These are phyloP conservation scores for Fusarium graminum DNA, from an alignment of 2,329 filamentous ascomycete genomes.

Conservation along the genomic window DNA sequence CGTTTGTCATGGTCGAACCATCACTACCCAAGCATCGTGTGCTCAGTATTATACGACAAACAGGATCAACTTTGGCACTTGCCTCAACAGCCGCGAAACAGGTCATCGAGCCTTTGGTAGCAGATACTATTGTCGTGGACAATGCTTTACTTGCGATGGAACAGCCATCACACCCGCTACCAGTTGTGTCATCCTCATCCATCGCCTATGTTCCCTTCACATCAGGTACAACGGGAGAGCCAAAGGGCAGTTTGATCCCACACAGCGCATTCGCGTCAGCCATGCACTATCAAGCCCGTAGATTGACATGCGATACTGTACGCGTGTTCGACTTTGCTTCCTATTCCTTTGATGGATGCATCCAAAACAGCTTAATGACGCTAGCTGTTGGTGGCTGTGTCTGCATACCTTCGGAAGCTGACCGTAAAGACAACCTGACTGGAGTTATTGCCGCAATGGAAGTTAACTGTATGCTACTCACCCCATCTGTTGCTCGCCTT, in stretches of 20 bases:
- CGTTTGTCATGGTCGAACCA: constrained; percentile 5
- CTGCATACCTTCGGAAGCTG: constrained; percentile 11
- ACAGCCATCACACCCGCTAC: neutral
- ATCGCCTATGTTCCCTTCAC: constrained; percentile 7
- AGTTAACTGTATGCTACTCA: constrained; percentile 41
- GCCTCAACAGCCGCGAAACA: neutral
- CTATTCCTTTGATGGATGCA: constrained; percentile 10
- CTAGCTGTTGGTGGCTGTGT: constrained; percentile 11
- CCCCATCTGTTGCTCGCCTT: constrained; percentile 11
- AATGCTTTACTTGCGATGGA: neutral
- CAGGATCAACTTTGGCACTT: neutral
- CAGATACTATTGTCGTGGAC: neutral
- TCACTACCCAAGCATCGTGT: neutral
- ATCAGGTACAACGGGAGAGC: constrained; percentile 1
- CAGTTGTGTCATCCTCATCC: neutral
- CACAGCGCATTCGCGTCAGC: constrained; percentile 7
- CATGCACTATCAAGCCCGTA: neutral
- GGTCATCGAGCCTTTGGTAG: neutral
- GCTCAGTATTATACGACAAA: neutral
- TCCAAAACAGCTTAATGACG: constrained; percentile 12
- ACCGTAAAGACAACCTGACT: constrained; percentile 34
- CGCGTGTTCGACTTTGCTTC: constrained; percentile 16
- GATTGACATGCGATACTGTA: neutral
- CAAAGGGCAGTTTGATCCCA: constrained; percentile 5
- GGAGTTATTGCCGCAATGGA: constrained; percentile 52